Base-by-base conservation (phyloP, 371 early-diverging fungal genomes). In the Mucor ambiguus region DNA sequence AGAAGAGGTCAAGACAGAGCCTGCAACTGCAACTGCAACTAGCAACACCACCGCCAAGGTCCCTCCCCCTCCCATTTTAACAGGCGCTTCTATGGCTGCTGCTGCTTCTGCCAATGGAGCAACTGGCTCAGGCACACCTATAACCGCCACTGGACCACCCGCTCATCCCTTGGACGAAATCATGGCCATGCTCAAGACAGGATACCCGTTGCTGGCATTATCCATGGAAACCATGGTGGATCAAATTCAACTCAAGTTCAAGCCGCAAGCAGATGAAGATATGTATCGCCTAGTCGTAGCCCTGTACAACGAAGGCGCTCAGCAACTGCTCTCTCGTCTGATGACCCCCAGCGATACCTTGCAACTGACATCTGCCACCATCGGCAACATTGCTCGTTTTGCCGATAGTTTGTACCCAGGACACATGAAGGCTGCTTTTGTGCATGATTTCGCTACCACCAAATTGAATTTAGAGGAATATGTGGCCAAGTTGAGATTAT, bases 221-320 rank as follows among this genome's bases (percentile, higher is more conserved):
- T 92, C 98, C 2, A 95, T 99, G 93, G 97, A 98, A 78, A 95
- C 94, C 4, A 96, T 97, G 95, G 92, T 96, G 18, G 98, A 99
- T 73, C 97, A 96, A 77, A 94, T 98, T 14, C 88, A 93, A 59
- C 88, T 89, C 64, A 89, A 95, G 8, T 86, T 98, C 59, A 96
- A 96, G 73, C 96, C 97, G 4, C 87, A 92, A 10, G 87, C 95
- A 0, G 97, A 97, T 64, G 97, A 98, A 71, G 98, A 97, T 66
- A 95, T 97, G 73, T 98, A 98, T 66, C 88, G 97, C 14, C 76
- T 98, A 48, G 90, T 96, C 46, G 92, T 92, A 6, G 94, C 95
- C 1, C 78, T 98, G 49, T 84, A 95, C 54, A 90, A 88, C 32
- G 97, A 97, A 75, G 94, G 93, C 5, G 87, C 95, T 69, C 93